Evolutionary conservation across 2,329 filamentous ascomycete species (phyloP).

Genomic region (Fusarium sp.): DNA sequence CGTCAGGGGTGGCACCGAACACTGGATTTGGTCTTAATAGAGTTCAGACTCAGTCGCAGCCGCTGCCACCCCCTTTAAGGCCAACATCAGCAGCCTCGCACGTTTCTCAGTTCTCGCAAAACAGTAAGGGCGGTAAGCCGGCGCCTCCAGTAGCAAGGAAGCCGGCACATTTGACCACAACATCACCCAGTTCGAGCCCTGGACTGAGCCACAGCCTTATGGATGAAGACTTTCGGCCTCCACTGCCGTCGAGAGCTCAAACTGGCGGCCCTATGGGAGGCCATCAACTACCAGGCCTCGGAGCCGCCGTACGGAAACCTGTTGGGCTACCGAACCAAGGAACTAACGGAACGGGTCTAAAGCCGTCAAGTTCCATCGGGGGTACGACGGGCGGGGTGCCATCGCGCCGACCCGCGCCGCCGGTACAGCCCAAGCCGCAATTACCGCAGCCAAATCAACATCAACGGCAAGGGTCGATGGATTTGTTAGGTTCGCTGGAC

Average conservation of each 20-base stretch:
- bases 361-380: slow-evolving; percentile 25
- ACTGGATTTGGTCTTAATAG: slow-evolving; percentile 39
- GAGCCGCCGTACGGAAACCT: slow-evolving; percentile 41
- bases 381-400: slow-evolving; percentile 36
- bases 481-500: slow-evolving; percentile 61
- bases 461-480: slow-evolving; percentile 49
- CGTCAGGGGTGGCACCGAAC: slow-evolving; percentile 34
- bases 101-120: slow-evolving; percentile 48
- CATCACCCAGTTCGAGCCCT: slow-evolving; percentile 44
- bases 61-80: slow-evolving; percentile 46
- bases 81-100: slow-evolving; percentile 53
- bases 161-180: slow-evolving; percentile 63
- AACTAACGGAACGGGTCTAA: slow-evolving; percentile 37
- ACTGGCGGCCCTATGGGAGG: slow-evolving; percentile 28
- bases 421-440: slow-evolving; percentile 33
- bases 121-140: slow-evolving; percentile 52
- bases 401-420: slow-evolving; percentile 37
- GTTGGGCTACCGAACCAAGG: slow-evolving; percentile 40
- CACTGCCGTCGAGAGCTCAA: slow-evolving; percentile 40
- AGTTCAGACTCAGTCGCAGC: slow-evolving; percentile 45
- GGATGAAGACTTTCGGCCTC: slow-evolving; percentile 44
- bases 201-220: slow-evolving; percentile 28
- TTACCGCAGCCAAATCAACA: slow-evolving; percentile 43
- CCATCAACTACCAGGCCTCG: slow-evolving; percentile 22
- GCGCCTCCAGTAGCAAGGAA: slow-evolving; percentile 72